Evolutionary conservation across 306 rosid species (phyloP).

Genomic region (Vicia sativa): DNA sequence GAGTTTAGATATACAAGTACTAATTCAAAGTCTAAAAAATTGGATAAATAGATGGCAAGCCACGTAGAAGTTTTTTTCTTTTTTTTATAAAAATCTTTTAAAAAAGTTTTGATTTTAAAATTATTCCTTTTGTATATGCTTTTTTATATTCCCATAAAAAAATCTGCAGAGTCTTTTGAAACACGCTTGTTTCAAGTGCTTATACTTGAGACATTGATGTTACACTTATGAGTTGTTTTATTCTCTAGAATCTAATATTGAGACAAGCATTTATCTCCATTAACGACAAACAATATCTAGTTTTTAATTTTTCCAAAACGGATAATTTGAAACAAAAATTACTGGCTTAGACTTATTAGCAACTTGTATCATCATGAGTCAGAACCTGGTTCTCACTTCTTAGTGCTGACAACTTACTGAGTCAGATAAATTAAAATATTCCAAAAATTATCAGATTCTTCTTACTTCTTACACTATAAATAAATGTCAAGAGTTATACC

Average conservation of each 20-base stretch:
- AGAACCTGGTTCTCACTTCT: neutral
- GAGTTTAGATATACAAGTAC: neutral
- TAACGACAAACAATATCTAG: neutral
- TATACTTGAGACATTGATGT: constrained; percentile 11
- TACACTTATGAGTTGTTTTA: neutral
- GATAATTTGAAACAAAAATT: neutral
- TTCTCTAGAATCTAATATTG: neutral
- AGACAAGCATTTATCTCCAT: constrained; percentile 21
- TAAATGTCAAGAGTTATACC: neutral
- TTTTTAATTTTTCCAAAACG: neutral
- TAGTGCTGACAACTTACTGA: neutral
- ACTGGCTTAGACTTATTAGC: neutral
- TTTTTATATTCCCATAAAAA: neutral
- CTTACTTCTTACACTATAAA: neutral
- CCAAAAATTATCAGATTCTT: neutral
- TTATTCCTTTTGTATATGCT: constrained; percentile 1
- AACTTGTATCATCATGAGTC: neutral
- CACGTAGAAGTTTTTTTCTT: neutral
- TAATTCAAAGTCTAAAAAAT: neutral
- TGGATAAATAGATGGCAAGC: neutral
- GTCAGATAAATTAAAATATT: constrained; percentile 2
- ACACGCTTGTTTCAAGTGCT: constrained; percentile 16
- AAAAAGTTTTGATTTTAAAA: neutral
- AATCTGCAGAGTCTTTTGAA: constrained; percentile 1
- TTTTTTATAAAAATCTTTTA: too few relatives aligned